Percentiles rank a stretch among this genome's conserved stretches.
Evolutionary conservation across 1,284 basidiomycete genomes (phyloP).

Genomic region (Sutorius eximius): DNA sequence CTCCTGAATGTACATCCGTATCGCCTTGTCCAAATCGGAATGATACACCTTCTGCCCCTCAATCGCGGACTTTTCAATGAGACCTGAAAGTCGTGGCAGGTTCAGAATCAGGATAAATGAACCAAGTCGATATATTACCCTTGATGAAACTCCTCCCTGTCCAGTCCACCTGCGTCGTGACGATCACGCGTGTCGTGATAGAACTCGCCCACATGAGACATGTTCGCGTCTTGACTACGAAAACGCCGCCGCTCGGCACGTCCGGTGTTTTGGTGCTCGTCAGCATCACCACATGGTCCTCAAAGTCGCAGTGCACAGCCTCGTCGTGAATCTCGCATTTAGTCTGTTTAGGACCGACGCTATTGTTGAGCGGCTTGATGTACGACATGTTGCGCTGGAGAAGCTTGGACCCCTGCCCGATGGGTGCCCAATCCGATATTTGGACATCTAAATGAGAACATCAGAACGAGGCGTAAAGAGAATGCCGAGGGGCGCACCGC

Average conservation of each 20-base stretch:
- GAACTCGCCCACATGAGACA: conserved; percentile 93
- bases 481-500: conserved; percentile 53
- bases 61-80: conserved; percentile 89
- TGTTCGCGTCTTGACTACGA: conserved; percentile 90
- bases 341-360: conserved; percentile 91
- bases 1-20: conserved; percentile 85
- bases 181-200: conserved; percentile 75
- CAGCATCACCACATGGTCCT: conserved; percentile 79
- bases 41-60: conserved; percentile 96
- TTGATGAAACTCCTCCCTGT: conserved; percentile 95
- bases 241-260: conserved; percentile 90
- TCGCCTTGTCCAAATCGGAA: conserved; percentile 78
- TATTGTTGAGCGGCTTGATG: conserved; percentile 89
- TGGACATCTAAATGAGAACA: conserved; percentile 68
- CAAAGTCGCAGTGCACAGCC: conserved; percentile 78
- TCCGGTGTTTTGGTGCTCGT: conserved; percentile 95
- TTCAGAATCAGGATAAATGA: conserved; percentile 1
- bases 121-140: conserved; percentile 47
- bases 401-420: conserved; percentile 60
- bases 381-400: conserved; percentile 89
- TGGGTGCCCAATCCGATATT: conserved; percentile 87
- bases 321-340: conserved; percentile 94
- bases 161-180: conserved; percentile 96
- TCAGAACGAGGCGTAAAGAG: background rate
- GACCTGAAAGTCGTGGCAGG: conserved; percentile 51